These are phyloP conservation scores for Aspergillus felis DNA, from an alignment of 2,329 filamentous ascomycete species.

Conservation along the genomic window DNA sequence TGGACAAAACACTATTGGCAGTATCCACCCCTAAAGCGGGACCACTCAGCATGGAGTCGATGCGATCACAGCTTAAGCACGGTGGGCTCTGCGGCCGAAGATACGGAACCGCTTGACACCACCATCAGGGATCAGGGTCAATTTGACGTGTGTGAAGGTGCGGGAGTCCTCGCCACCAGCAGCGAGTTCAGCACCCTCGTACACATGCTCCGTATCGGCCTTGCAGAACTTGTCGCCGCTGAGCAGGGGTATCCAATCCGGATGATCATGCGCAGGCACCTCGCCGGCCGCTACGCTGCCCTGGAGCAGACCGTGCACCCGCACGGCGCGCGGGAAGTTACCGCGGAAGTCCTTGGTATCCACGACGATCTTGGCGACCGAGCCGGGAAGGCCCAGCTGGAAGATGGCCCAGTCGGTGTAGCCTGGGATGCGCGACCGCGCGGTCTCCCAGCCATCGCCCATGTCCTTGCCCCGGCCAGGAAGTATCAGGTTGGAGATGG, in stretches of 20 bases:
- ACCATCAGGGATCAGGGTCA: slow-evolving; percentile 90
- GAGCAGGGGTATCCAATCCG: slow-evolving; percentile 36
- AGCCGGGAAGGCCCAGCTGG: slow-evolving; percentile 37
- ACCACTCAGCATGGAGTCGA: not conserved
- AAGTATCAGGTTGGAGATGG: slow-evolving; percentile 37
- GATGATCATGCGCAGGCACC: slow-evolving; percentile 31
- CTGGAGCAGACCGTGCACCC: slow-evolving; percentile 34
- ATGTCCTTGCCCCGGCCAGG: slow-evolving; percentile 44
- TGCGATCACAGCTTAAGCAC: not conserved
- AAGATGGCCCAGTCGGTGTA: slow-evolving; percentile 43
- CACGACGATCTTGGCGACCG: slow-evolving; percentile 37
- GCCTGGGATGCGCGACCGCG: slow-evolving; percentile 34
- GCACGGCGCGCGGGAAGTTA: slow-evolving; percentile 40
- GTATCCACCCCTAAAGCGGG: not conserved
- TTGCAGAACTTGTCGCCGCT: slow-evolving; percentile 34
- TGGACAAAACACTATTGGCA: not conserved
- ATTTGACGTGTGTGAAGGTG: slow-evolving; percentile 75
- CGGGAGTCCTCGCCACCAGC: slow-evolving; percentile 61
- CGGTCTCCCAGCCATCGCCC: slow-evolving; percentile 45
- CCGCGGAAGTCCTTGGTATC: slow-evolving; percentile 46
- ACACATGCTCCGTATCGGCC: slow-evolving; percentile 41
- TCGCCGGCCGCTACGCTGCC: slow-evolving; percentile 12
- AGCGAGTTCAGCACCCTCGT: slow-evolving; percentile 48
- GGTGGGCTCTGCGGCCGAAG: slow-evolving; percentile 55
- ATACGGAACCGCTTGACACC: slow-evolving; percentile 84